phyloP scores from a whole-genome alignment of 441 rosid species.

The Croton setiger region DNA sequence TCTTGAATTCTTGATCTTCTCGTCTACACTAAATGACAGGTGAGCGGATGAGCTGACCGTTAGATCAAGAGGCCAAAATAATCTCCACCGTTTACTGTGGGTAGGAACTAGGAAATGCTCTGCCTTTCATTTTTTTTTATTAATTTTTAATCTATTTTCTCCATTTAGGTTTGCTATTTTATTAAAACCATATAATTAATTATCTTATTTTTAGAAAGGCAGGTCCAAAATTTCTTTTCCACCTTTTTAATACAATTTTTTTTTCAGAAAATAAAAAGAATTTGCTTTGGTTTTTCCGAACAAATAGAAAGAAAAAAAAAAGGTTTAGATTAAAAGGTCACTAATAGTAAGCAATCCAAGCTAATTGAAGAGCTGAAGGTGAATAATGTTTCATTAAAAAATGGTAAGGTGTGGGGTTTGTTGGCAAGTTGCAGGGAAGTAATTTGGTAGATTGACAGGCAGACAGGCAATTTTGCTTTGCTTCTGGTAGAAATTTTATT shows the following conservation, averaged over 20 bases:
- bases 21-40: slow-evolving; percentile 27
- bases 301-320: not conserved
- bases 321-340: too few species aligned
- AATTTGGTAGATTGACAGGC: slow-evolving; percentile 10
- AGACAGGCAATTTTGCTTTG: not conserved
- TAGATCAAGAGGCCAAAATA: slow-evolving; percentile 32
- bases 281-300: slow-evolving; percentile 14
- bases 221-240: not conserved
- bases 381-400: not conserved
- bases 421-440: slow-evolving; percentile 5
- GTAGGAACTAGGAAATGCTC: slow-evolving; percentile 31
- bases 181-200: not conserved
- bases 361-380: too few species aligned
- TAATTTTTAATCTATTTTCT: not conserved
- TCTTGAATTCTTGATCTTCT: slow-evolving; percentile 29
- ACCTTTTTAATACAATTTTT: not conserved
- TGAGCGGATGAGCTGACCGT: slow-evolving; percentile 41
- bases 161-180: not conserved
- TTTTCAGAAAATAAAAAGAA: not conserved
- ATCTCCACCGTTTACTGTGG: slow-evolving; percentile 48
- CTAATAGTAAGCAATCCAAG: too few species aligned
- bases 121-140: slow-evolving; percentile 34
- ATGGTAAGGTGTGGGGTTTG: not conserved
- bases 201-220: not conserved
- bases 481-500: slow-evolving; percentile 11